These are phyloP conservation scores for Penicillium chermesinum DNA, from an alignment of 495 filamentous ascomycete genomes.

Conservation along the genomic window DNA sequence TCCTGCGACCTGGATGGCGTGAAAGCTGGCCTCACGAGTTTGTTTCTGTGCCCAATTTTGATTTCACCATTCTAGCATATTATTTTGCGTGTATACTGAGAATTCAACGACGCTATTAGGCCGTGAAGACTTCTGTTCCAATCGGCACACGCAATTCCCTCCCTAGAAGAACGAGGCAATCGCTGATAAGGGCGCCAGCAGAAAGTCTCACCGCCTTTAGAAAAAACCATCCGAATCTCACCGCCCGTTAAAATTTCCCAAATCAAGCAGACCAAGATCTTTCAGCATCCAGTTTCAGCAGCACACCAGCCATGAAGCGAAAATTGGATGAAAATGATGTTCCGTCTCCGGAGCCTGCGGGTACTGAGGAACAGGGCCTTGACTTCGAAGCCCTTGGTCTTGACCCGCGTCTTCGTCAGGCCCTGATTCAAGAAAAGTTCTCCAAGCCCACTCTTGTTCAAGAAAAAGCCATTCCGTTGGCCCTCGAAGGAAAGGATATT, in stretches of 20 bases:
- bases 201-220: slow-evolving; percentile 21
- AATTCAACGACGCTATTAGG: too few relatives aligned
- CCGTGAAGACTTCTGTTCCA: too few relatives aligned
- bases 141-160: not conserved
- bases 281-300: slow-evolving; percentile 9
- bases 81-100: too few relatives aligned
- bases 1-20: too few relatives aligned
- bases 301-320: slow-evolving; percentile 50
- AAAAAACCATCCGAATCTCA: slow-evolving; percentile 22
- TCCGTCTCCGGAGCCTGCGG: slow-evolving; percentile 38
- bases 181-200: not conserved
- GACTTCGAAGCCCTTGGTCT: slow-evolving; percentile 57
- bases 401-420: slow-evolving; percentile 81
- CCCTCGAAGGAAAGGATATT: slow-evolving; percentile 86
- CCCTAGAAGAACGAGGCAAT: too few relatives aligned
- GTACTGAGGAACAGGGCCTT: slow-evolving; percentile 22
- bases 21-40: too few relatives aligned
- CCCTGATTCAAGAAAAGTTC: slow-evolving; percentile 77
- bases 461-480: slow-evolving; percentile 79
- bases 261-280: slow-evolving; percentile 21
- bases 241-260: slow-evolving; percentile 42
- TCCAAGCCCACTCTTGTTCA: slow-evolving; percentile 81
- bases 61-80: too few relatives aligned
- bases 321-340: slow-evolving; percentile 59
- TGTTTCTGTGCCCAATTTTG: too few relatives aligned